Conservation (phyloP, 2,329 filamentous ascomycete species). For the Cercospora berteroae region DNA sequence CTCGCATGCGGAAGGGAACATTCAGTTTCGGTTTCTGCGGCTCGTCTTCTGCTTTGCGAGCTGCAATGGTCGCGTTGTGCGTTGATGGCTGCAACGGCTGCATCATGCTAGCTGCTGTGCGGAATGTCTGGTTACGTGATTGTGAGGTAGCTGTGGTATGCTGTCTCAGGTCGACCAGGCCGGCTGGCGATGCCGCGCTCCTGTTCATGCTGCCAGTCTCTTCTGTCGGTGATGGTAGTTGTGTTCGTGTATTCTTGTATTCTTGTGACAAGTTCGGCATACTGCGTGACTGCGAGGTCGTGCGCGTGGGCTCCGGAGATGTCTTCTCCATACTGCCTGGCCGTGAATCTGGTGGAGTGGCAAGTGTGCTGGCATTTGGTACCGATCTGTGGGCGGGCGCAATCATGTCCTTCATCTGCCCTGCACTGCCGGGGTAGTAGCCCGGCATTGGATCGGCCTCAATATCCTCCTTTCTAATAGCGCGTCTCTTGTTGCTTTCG, state of each 20-base stretch:
- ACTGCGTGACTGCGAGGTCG: neutral
- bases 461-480: slow-evolving; percentile 18
- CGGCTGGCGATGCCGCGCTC: neutral
- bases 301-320: neutral
- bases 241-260: neutral
- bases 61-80: neutral
- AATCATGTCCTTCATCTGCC: neutral
- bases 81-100: neutral
- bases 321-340: slow-evolving; percentile 10
- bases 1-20: neutral
- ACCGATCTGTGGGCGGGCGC: neutral
- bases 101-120: neutral
- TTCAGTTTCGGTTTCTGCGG: neutral
- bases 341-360: slow-evolving; percentile 22
- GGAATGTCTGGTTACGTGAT: neutral
- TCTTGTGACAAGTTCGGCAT: neutral
- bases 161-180: neutral
- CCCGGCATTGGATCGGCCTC: slow-evolving; percentile 10
- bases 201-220: neutral
- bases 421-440: slow-evolving; percentile 10
- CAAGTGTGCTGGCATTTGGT: neutral
- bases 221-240: slow-evolving; percentile 1
- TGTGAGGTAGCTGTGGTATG: neutral
- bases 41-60: neutral
- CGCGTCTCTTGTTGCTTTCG: slow-evolving; percentile 21